Conservation (phyloP, 768 basidiomycete genomes). For the Leccinum subtestaceum region DNA sequence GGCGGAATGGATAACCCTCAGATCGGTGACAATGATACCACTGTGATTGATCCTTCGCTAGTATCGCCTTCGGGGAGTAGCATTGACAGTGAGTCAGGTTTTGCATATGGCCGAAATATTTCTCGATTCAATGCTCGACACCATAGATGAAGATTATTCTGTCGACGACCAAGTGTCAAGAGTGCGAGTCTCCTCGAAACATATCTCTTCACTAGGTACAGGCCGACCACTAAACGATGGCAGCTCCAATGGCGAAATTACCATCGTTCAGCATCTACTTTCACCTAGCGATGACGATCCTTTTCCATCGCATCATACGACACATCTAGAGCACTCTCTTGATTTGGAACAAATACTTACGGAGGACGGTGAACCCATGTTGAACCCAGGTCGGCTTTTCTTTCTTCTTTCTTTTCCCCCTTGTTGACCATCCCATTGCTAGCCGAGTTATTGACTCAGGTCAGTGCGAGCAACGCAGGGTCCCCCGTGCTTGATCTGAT, state of each 20-base stretch:
- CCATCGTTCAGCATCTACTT: constrained; percentile 15
- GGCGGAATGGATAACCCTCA: constrained; percentile 14
- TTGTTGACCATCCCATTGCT: constrained; percentile 4
- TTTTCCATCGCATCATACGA: constrained; percentile 26
- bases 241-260: constrained; percentile 14
- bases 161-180: constrained; percentile 7
- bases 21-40: constrained; percentile 12
- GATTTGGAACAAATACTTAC: constrained; percentile 56
- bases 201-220: constrained; percentile 6
- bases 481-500: constrained; percentile 28
- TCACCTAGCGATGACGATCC: constrained; percentile 24
- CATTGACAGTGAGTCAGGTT: constrained; percentile 18
- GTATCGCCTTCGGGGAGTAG: constrained; percentile 24
- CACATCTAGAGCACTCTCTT: constrained; percentile 35
- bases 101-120: constrained; percentile 27
- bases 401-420: not conserved
- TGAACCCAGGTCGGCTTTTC: constrained; percentile 57
- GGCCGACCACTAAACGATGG: constrained; percentile 10
- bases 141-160: constrained; percentile 31
- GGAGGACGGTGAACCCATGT: constrained; percentile 64
- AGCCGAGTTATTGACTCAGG: constrained; percentile 65
- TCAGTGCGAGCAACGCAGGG: constrained; percentile 26
- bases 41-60: constrained; percentile 40
- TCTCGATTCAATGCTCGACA: constrained; percentile 36
- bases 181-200: constrained; percentile 11